Evolutionary conservation across 176 grass and related monocot genomes (phyloP), one percentile per base, ranked within the genome.

Genomic region (Triticum monococcum): DNA sequence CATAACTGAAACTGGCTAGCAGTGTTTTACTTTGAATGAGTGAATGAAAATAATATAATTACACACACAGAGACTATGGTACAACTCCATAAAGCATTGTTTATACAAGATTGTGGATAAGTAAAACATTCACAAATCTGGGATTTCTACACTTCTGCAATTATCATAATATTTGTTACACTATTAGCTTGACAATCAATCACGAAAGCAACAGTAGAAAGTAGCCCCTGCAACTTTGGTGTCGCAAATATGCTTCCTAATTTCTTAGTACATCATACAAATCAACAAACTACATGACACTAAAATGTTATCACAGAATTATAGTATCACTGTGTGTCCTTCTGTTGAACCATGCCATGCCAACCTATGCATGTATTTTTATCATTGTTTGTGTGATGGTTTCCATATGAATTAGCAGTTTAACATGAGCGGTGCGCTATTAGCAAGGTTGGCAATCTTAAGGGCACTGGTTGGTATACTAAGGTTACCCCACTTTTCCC

Each of bases 41-140:
- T 38, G 45, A 80, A 68, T 37, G 45, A 75, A 68, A 57, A 73
- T 68, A 35, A 52, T 91, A 37, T 71, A 65, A 56, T 60, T 87
- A 16, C 52, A n/a, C 37, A 31, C 57, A 68, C 0, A 68, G 22
- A 52, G 63, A 37, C 65, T 13, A 36, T 24, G 33, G 5, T 31
- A 79, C 3, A 74, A 87, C 12, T 25, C 38, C 67, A 66, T 33
- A 75, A 87, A 67, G 12, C 38, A 46, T 84, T 50, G 45, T 8
- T 36, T 40, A 79, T 68, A 84, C 20, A 59, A 61, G 48, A 56
- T 48, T 77, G 61, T n/a, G 59, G 28, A 54, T 66, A 82, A 78
- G 22, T 45, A 32, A 48, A 31, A 56, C 33, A 31, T 31, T 38
- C 7, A 22, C 46, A 52, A 4, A 1, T 81, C 67, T 81, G 30